A percentile compares a stretch with the other conserved stretches of the same genome.
Evolutionary conservation across 306 rosid genomes (phyloP).

Genomic region (Prunus kanzakura): DNA sequence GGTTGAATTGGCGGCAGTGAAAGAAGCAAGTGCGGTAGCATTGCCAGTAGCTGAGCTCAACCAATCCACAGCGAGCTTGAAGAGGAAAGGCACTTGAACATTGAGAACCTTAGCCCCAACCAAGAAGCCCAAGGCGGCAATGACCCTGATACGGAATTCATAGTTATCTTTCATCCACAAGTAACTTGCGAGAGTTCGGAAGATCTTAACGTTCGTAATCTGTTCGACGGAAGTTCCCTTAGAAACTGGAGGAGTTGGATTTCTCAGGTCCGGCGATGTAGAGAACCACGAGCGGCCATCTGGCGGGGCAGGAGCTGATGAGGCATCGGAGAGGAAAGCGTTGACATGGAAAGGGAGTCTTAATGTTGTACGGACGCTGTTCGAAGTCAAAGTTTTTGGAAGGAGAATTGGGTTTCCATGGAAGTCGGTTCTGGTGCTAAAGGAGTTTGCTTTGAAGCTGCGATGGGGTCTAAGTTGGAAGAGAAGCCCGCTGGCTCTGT

Average conservation of each 20-base stretch:
- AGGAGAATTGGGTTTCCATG: conserved; percentile 20
- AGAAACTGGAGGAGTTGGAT: conserved; percentile 11
- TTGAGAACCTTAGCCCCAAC: conserved; percentile 97
- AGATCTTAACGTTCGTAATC: conserved; percentile 53
- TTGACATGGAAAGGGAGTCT: conserved; percentile 15
- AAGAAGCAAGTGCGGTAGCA: conserved; percentile 59
- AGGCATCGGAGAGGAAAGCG: conserved; percentile 36
- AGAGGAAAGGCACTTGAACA: conserved; percentile 96
- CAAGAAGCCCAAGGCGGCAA: conserved; percentile 75
- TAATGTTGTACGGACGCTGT: neutral
- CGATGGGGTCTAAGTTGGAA: neutral
- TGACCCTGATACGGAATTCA: conserved; percentile 74
- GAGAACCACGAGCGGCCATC: conserved; percentile 33
- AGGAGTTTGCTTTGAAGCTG: neutral
- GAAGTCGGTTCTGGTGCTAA: conserved; percentile 17
- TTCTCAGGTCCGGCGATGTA: conserved; percentile 22
- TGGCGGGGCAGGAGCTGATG: neutral
- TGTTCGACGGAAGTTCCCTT: conserved; percentile 30
- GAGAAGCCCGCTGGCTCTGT: conserved; percentile 31
- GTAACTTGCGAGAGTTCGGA: conserved; percentile 79
- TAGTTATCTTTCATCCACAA: conserved; percentile 88
- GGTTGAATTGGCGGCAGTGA: conserved; percentile 58
- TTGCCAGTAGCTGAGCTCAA: conserved; percentile 65
- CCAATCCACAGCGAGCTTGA: conserved; percentile 96
- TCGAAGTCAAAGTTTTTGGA: neutral